Evolutionary conservation across 2,329 filamentous ascomycete genomes (phyloP).

Genomic region (Emericellopsis atlantica): DNA sequence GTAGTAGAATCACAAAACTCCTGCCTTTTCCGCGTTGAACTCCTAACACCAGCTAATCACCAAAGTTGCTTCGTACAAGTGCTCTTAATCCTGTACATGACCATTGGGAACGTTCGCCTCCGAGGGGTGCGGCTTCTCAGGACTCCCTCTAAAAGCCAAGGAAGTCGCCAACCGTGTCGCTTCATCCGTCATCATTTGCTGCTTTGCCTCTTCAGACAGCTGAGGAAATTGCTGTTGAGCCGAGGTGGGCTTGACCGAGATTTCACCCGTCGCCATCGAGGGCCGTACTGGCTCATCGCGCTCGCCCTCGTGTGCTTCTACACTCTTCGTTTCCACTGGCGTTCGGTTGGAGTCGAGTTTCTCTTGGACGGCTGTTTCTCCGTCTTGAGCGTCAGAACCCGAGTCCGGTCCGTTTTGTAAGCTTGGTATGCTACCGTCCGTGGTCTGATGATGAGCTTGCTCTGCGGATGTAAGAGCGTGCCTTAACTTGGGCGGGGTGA

Average conservation of each 20-base stretch:
- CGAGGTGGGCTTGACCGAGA: background rate
- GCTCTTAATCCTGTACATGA: constrained; percentile 16
- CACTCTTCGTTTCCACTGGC: too few species aligned
- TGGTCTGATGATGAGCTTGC: background rate
- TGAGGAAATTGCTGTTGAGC: background rate
- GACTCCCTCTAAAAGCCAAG: constrained; percentile 48
- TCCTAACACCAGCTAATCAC: too few species aligned
- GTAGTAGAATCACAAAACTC: too few species aligned
- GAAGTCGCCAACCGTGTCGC: constrained; percentile 24
- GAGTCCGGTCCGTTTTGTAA: too few species aligned
- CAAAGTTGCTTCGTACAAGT: background rate
- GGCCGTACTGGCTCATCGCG: too few species aligned
- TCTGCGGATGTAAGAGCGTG: constrained; percentile 12
- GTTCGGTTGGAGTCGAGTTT: too few species aligned
- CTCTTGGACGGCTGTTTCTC: background rate
- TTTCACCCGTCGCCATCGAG: background rate
- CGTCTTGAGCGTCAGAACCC: background rate
- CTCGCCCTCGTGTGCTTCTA: too few species aligned
- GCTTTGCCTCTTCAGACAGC: too few species aligned
- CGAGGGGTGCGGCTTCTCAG: constrained; percentile 37
- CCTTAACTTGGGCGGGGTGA: constrained; percentile 28
- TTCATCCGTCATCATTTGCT: too few species aligned
- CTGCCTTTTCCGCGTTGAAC: too few species aligned
- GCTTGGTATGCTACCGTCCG: too few species aligned
- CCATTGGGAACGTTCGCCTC: constrained; percentile 14